Conservation (phyloP, 345 rosid species). For the Geranium rotundifolium region DNA sequence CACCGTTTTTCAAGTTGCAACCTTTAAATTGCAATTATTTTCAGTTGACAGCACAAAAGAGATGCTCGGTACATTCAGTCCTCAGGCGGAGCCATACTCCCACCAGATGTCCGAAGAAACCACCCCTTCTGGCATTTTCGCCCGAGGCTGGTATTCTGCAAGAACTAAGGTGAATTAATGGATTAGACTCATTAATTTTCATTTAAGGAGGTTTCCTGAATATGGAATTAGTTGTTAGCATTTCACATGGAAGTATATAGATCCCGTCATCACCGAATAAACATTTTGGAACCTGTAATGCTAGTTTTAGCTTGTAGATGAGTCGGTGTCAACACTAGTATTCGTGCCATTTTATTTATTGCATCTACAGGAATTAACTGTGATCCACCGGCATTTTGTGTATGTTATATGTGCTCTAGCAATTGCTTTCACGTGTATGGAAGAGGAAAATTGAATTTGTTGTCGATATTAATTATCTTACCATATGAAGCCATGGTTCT, state of each 20-base stretch:
- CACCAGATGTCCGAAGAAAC: constrained; percentile 74
- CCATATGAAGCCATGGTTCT: background rate
- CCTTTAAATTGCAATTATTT: background rate
- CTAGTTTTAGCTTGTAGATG: too few relatives aligned
- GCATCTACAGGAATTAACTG: background rate
- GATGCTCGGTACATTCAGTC: constrained; percentile 93
- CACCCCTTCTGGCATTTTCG: constrained; percentile 83
- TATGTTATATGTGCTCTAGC: background rate
- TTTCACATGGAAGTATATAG: too few relatives aligned
- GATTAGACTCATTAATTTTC: too few relatives aligned
- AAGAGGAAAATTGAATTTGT: background rate
- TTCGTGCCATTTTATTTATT: background rate
- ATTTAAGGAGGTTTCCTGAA: too few relatives aligned
- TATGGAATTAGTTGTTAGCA: too few relatives aligned
- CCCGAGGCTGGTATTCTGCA: constrained; percentile 81
- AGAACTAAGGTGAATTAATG: constrained; percentile 50
- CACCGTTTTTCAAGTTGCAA: too few relatives aligned
- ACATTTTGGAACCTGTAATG: too few relatives aligned
- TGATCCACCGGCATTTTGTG: too few relatives aligned
- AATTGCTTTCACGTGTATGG: background rate
- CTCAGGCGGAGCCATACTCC: constrained; percentile 74
- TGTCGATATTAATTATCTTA: background rate
- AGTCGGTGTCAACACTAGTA: too few relatives aligned
- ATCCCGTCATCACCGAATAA: too few relatives aligned
- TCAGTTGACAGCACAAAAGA: constrained; percentile 75